A percentile compares a stretch with the other conserved stretches of the same genome.
Evolutionary conservation across 495 filamentous ascomycete species (phyloP).

Genomic region (Halenospora varia): DNA sequence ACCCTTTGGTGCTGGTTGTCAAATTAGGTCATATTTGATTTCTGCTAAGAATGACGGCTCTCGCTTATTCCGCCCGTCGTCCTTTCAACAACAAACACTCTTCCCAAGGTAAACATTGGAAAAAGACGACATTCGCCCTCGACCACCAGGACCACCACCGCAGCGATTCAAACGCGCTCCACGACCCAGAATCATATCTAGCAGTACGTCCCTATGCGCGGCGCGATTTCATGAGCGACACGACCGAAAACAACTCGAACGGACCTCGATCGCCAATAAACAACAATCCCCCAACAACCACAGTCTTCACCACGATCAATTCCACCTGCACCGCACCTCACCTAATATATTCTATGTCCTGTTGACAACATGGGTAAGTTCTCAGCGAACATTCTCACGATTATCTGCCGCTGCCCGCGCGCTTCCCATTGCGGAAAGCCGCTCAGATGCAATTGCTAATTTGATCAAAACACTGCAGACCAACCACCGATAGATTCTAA

Average conservation of each 20-base stretch:
- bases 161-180: background rate
- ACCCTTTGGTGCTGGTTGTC: too few relatives aligned
- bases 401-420: background rate
- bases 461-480: conserved; percentile 11
- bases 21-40: background rate
- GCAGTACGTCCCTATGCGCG: conserved; percentile 1
- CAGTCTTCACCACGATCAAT: background rate
- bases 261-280: conserved; percentile 12
- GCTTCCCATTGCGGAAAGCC: background rate
- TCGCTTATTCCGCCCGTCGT: background rate
- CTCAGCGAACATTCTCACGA: background rate
- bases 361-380: conserved; percentile 19
- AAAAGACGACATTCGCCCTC: conserved; percentile 1
- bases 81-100: conserved; percentile 1
- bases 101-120: conserved; percentile 2
- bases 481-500: conserved; percentile 16
- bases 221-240: conserved; percentile 3
- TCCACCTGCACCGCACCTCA: background rate
- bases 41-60: background rate
- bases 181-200: conserved; percentile 3
- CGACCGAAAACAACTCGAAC: too few relatives aligned
- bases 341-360: conserved; percentile 3
- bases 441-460: conserved; percentile 13
- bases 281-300: conserved; percentile 18
- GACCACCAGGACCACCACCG: background rate